phyloP scores from a whole-genome alignment of 2,329 filamentous ascomycete species.

The Lasiodiplodia theobromae region DNA sequence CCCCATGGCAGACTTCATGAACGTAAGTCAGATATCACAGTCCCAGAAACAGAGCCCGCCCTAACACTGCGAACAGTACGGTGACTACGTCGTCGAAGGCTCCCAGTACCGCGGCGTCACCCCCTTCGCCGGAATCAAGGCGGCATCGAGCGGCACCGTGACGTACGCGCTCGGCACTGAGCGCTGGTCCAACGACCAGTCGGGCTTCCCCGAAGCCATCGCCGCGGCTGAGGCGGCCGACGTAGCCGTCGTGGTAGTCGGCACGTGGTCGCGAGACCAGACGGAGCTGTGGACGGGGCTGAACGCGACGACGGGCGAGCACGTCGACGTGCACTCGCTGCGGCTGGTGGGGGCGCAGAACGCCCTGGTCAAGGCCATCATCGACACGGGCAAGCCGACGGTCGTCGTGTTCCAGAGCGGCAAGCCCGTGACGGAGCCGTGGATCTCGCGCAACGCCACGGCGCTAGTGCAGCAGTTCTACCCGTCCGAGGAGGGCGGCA shows the following conservation, averaged over 20 bases:
- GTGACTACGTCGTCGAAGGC: constrained; percentile 74
- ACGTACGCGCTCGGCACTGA: constrained; percentile 75
- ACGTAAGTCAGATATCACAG: constrained; percentile 55
- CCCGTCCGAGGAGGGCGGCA: constrained; percentile 71
- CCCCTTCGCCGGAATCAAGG: constrained; percentile 72
- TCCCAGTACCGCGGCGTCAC: constrained; percentile 71
- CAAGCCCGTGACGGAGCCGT: constrained; percentile 75
- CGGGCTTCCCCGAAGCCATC: constrained; percentile 72
- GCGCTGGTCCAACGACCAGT: constrained; percentile 74
- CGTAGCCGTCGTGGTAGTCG: constrained; percentile 75
- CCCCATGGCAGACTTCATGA: constrained; percentile 76
- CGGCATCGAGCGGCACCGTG: constrained; percentile 63
- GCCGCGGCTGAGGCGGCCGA: constrained; percentile 70
- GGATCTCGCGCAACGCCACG: constrained; percentile 70
- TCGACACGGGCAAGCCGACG: constrained; percentile 71
- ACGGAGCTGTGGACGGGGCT: constrained; percentile 72
- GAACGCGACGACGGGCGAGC: constrained; percentile 78
- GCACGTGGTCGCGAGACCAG: constrained; percentile 79
- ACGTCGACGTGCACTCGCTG: constrained; percentile 70
- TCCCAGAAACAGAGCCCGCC: not conserved
- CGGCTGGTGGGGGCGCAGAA: constrained; percentile 75
- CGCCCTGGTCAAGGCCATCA: constrained; percentile 70
- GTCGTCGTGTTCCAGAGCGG: constrained; percentile 73
- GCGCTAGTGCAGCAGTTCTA: constrained; percentile 79
- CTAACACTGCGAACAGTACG: constrained; percentile 58